Evolutionary conservation across 768 basidiomycete genomes (phyloP), one percentile per base, ranked within the genome.

Genomic region (Trametes gibbosa): DNA sequence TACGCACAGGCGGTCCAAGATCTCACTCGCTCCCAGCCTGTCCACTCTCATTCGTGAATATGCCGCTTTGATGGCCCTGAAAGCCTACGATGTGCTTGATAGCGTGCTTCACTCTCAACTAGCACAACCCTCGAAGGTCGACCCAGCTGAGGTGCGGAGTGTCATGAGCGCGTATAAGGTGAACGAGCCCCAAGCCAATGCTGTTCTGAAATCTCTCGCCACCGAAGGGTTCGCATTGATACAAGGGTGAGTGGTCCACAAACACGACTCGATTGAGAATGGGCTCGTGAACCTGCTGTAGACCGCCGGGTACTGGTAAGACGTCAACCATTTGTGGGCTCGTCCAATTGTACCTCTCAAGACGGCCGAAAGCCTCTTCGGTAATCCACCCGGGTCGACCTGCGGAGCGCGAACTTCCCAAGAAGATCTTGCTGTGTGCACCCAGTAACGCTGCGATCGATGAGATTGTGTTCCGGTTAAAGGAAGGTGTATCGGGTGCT

Each of bases 391-490:
- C 77, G 27, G 84, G 85, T 21, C 75, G 70, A 53, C 73, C 74
- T 14, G 69, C 70, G 29, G 80, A 81, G 62, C 79, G 72, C 65
- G 65, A 73, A n/a, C 74, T 81, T 1, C 75, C 80, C 14, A 85
- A 89, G 59, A 90, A 89, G 69, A 78, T 98, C 42, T 81, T 99
- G 17, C 79, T 99, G 37, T 99, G 97, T 68, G 97, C 97, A 0
- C 97, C 97, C 1, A 95, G 92, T 74, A 99, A 99, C 72, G 97
- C 97, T 17, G 97, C 97, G 24, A 95, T 99, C 40, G 95, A 99
- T 68, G 97, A 99, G 76, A 87, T 99, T 17, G 91, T 92, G 7
- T 81, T 84, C 66, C 88, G 97, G 40, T 75, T 99, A 48, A 92
- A 89, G 69, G 86, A 90, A 51, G 86, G 89, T n/a, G 83, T 86